These are phyloP conservation scores for Daphne laureola DNA, from an alignment of 441 rosid species.

Conservation along the genomic window DNA sequence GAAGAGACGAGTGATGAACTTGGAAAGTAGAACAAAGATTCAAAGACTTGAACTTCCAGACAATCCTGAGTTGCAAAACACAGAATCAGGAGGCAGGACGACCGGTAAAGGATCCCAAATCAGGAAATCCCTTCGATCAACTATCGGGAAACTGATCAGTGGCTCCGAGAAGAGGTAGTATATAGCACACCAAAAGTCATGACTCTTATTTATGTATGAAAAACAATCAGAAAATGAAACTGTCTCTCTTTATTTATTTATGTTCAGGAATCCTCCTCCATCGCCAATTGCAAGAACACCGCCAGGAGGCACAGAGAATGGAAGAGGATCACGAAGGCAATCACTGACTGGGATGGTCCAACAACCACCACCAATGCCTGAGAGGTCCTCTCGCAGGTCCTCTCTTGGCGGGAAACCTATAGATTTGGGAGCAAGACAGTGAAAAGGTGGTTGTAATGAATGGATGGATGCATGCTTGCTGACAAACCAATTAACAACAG, in stretches of 20 bases:
- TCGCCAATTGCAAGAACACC: slow-evolving; percentile 30
- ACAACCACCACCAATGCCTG: slow-evolving; percentile 26
- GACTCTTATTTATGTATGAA: too few species aligned
- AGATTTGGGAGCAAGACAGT: slow-evolving; percentile 28
- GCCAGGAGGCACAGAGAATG: slow-evolving; percentile 39
- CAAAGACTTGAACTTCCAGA: slow-evolving; percentile 43
- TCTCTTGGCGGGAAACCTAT: slow-evolving; percentile 67
- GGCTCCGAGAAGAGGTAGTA: slow-evolving; percentile 91
- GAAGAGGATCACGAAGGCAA: slow-evolving; percentile 53
- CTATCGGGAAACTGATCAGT: slow-evolving; percentile 76
- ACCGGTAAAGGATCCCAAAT: slow-evolving; percentile 66
- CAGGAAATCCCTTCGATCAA: slow-evolving; percentile 71
- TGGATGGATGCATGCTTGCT: too few species aligned
- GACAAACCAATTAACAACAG: too few species aligned
- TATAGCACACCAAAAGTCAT: too few species aligned
- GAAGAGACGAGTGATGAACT: slow-evolving; percentile 31
- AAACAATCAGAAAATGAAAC: too few species aligned
- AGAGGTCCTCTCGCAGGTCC: slow-evolving; percentile 56
- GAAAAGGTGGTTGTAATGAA: slow-evolving; percentile 41
- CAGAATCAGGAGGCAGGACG: slow-evolving; percentile 29
- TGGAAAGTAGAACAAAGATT: slow-evolving; percentile 34
- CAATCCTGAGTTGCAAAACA: slow-evolving; percentile 58
- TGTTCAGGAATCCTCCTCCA: slow-evolving; percentile 33
- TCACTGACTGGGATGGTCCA: slow-evolving; percentile 56
- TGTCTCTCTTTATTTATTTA: slow-evolving; percentile 8